phyloP scores from a whole-genome alignment of 108 stramenopile species.

The Nannochloropsis salina region DNA sequence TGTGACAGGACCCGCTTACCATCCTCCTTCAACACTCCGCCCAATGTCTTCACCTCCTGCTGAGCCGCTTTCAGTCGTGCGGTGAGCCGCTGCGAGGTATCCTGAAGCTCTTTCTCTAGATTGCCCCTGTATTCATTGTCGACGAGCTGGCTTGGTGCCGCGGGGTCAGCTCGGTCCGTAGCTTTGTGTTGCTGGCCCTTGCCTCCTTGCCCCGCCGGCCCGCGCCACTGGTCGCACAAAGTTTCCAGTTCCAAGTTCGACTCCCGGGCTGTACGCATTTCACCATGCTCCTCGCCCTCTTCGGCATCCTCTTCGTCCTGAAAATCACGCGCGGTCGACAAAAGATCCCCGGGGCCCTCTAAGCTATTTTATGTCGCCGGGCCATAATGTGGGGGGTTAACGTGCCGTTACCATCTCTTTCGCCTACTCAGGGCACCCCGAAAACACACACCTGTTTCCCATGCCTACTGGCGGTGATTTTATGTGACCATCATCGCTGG shows the following conservation, averaged over 20 bases:
- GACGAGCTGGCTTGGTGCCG: background rate
- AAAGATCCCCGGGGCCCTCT: background rate
- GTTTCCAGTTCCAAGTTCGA: background rate
- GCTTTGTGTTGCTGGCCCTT: no score
- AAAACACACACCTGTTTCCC: no score
- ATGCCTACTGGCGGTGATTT: no score
- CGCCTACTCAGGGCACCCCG: no score
- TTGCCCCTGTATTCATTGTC: background rate
- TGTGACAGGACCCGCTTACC: no score
- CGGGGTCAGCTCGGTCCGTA: no score
- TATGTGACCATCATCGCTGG: no score
- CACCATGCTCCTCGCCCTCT: background rate
- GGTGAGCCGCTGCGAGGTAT: background rate
- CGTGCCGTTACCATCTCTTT: no score
- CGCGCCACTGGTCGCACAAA: no score
- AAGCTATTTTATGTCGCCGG: background rate
- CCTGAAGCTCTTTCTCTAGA: background rate
- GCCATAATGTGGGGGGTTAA: slow-evolving; percentile 6
- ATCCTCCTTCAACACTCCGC: background rate
- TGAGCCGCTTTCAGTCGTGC: background rate
- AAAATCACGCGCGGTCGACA: background rate
- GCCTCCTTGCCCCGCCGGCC: no score
- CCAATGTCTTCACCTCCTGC: background rate
- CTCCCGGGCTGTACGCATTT: background rate
- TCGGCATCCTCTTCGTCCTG: background rate